These are phyloP conservation scores for Penicillium pulvis DNA, from an alignment of 495 filamentous ascomycete genomes.

Conservation along the genomic window DNA sequence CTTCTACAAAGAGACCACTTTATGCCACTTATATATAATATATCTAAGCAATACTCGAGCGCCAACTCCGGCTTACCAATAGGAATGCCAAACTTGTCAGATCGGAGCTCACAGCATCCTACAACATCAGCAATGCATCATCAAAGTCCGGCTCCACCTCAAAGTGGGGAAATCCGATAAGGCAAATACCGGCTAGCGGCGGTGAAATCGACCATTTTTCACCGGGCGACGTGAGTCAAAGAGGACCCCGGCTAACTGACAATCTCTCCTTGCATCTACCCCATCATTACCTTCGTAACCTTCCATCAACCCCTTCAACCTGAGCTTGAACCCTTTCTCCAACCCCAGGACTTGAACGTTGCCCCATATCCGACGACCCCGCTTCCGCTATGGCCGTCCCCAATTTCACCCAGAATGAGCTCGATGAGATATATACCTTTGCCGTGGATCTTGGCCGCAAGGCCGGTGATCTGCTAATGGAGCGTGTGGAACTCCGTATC, in stretches of 20 bases:
- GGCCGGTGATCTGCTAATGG: conserved; percentile 61
- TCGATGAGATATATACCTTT: conserved; percentile 66
- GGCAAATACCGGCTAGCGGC: conserved; percentile 22
- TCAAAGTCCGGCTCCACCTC: conserved; percentile 5
- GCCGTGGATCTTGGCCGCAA: conserved; percentile 64
- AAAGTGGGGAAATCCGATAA: conserved; percentile 27
- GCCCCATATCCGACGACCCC: not conserved
- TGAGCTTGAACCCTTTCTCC: not conserved
- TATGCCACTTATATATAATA: not conserved
- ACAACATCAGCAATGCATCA: conserved; percentile 2
- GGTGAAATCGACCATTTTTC: conserved; percentile 26
- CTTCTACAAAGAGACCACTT: not conserved
- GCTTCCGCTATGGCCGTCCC: conserved; percentile 20
- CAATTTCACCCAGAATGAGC: conserved; percentile 39
- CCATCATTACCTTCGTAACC: not conserved
- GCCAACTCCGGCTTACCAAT: not conserved
- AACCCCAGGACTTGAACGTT: not conserved
- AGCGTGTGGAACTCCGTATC: conserved; percentile 48
- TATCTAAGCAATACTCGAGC: not conserved
- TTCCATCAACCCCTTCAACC: not conserved
- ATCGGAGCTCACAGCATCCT: not conserved
- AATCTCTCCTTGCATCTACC: conserved; percentile 6
- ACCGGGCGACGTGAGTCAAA: conserved; percentile 21
- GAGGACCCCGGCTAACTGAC: not conserved
- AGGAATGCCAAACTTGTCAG: not conserved